Base-by-base conservation (phyloP, 371 early-diverging fungal species). In the Capillidium heterosporum region DNA sequence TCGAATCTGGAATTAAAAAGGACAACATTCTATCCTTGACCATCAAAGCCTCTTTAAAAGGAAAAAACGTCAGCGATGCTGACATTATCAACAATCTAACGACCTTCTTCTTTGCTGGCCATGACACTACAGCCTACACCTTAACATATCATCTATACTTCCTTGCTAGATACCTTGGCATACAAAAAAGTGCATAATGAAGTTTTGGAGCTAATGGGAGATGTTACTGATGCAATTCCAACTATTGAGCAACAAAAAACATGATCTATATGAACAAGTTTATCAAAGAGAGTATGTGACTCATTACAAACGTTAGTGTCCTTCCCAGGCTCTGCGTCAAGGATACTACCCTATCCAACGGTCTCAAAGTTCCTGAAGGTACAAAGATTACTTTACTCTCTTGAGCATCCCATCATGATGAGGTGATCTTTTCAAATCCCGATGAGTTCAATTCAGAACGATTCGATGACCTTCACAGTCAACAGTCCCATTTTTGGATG, bases 261-360 rank as follows among this genome's bases (percentile, higher is more conserved):
- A 63, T 73, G 61, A 66, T 63, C 56, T 73, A 65, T 57, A 32
- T 65, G 24, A 68, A 69, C 55, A 64, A 62, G 39, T 69, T 72
- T 29, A 64, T 71, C 55, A 67, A 69, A 58, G 74, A 73, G 52
- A 64, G 68, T 1, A 56, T 70, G 23, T 62, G 74, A 41, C 54
- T 71, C 32, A 66, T 64, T 48, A 67, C 72, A 7, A 61, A 65
- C 0, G 69, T 67, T 1, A 63, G 67, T 26, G 57, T 64, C 43
- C 61, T 66, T 26, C 47, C 26, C 32, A 39, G 55, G 23, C 53
- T 42, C 39, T 48, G 43, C 7, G 39, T 58, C 5, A 58, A 59
- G 10, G 40, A 26, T 11, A 29, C 42, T 17, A 29, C 42, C 17
- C n/a, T 58, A 19, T 46, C 56, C 24, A 51, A 29, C 39, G 60